phyloP scores from a whole-genome alignment of 1,284 basidiomycete species.

The Jaminaea rosea region DNA sequence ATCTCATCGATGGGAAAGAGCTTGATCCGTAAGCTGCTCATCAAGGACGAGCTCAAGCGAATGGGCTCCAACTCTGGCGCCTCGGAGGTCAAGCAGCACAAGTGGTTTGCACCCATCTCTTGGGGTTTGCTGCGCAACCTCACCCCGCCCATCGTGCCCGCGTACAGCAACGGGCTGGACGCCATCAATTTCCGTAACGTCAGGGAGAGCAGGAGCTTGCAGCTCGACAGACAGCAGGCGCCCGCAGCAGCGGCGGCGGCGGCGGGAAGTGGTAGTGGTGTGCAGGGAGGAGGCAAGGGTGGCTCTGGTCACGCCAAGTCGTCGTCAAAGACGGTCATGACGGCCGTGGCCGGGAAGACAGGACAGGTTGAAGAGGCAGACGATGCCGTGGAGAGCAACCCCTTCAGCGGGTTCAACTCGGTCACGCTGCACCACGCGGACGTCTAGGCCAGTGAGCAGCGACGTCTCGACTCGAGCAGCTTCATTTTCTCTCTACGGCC shows the following conservation, averaged over 20 bases:
- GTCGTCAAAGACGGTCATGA: constrained; percentile 50
- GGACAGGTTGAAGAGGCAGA: constrained; percentile 38
- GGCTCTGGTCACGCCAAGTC: constrained; percentile 48
- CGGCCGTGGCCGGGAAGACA: constrained; percentile 34
- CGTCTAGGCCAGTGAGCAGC: too few species aligned
- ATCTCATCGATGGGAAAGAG: constrained; percentile 73
- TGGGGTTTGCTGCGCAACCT: constrained; percentile 92
- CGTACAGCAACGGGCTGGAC: constrained; percentile 67
- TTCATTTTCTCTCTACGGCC: not conserved
- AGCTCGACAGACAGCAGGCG: constrained; percentile 58
- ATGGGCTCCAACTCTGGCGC: constrained; percentile 87
- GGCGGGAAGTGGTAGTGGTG: too few species aligned
- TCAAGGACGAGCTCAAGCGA: constrained; percentile 83
- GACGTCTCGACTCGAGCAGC: not conserved
- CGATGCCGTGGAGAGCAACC: constrained; percentile 38
- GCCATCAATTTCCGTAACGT: constrained; percentile 83
- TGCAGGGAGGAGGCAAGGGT: too few species aligned
- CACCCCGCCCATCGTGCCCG: constrained; percentile 83
- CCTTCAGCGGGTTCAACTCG: constrained; percentile 36
- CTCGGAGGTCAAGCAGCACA: constrained; percentile 96
- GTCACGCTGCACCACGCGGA: constrained; percentile 36
- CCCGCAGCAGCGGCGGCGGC: constrained; percentile 1
- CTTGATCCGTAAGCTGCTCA: constrained; percentile 73
- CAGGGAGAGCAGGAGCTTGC: constrained; percentile 78
- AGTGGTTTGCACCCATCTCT: constrained; percentile 92